Evolutionary conservation across 345 rosid genomes (phyloP), one percentile per base, ranked within the genome.

Genomic region (Hypericum androsaemum): DNA sequence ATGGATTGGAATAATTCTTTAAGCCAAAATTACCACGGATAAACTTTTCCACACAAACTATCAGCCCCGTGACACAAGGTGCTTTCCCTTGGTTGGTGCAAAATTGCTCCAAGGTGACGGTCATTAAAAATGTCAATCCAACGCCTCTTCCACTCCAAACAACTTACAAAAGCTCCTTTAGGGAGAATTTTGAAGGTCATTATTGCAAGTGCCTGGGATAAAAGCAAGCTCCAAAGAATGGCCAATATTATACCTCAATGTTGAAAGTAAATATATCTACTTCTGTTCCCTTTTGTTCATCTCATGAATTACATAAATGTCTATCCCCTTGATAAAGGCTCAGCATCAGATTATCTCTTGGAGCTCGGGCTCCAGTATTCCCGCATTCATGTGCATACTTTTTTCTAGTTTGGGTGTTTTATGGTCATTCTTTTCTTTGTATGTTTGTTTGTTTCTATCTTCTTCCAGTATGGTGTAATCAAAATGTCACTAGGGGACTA

Each of bases 291-390:
- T 52, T 41, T 37, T 39, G 46, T 51, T 62, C 59, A 57, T 32
- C 57, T 17, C 46, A 54, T 60, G 32, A 71, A 56, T 60, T 15
- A 58, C 7, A 40, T 38, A 59, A 37, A 60, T 43, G 16, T 42
- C 0, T 36, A 8, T 37, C 47, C 7, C 32, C 37, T 38, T 55
- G 36, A 41, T 22, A 22, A 22, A 22, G 76, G 80, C 77, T 73
- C 79, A 74, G 78, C 73, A 81, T 45, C 71, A 52, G 57, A 45
- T 50, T 47, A 22, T 47, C 57, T 49, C 65, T 50, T 68, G 7
- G 47, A 35, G 17, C 37, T 38, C 47, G 10, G n/a, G 28, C 50
- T 41, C 49, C 62, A 54, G 61, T 53, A 43, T 28, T 44, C 0
- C 53, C 22, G 52, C 63, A 39, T 40, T 41, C 55, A 39, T 50